Evolutionary conservation across 495 filamentous ascomycete genomes (phyloP).

Genomic region (Cladorrhinum samala): DNA sequence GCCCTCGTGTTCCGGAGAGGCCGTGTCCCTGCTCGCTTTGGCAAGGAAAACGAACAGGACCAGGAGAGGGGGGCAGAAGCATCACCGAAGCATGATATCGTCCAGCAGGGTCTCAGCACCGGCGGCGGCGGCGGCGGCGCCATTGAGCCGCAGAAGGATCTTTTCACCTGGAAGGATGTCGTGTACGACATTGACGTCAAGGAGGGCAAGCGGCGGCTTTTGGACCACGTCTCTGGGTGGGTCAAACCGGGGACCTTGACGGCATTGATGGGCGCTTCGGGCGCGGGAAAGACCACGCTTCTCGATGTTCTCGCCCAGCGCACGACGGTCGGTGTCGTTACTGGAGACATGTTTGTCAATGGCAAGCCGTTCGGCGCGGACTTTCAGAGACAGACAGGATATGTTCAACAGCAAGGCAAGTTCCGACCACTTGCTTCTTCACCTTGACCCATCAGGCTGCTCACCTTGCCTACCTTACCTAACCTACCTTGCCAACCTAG

Average conservation of each 20-base stretch:
- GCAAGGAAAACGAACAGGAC: slow-evolving; percentile 29
- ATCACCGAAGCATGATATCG: background rate
- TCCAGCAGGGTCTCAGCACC: slow-evolving; percentile 18
- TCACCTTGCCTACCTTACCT: background rate
- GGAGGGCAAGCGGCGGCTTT: slow-evolving; percentile 50
- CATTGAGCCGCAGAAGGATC: slow-evolving; percentile 44
- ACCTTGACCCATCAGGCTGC: background rate
- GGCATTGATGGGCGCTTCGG: slow-evolving; percentile 76
- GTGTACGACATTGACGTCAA: slow-evolving; percentile 59
- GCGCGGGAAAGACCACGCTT: slow-evolving; percentile 70
- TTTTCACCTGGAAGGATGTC: slow-evolving; percentile 59
- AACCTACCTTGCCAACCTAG: slow-evolving; percentile 18
- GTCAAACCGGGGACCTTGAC: slow-evolving; percentile 75
- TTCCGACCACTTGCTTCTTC: background rate
- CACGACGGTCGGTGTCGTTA: slow-evolving; percentile 61
- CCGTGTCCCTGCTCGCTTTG: slow-evolving; percentile 16
- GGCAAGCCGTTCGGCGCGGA: slow-evolving; percentile 58
- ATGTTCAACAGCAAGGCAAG: slow-evolving; percentile 83
- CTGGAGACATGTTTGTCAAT: slow-evolving; percentile 70
- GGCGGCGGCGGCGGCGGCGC: too few relatives aligned
- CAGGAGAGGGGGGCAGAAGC: slow-evolving; percentile 20
- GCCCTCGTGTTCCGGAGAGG: slow-evolving; percentile 29
- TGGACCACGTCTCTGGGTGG: slow-evolving; percentile 67
- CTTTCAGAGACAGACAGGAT: slow-evolving; percentile 80
- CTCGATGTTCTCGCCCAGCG: slow-evolving; percentile 66